phyloP scores from a whole-genome alignment of 2,329 filamentous ascomycete species.

The Fusarium avenaceum region DNA sequence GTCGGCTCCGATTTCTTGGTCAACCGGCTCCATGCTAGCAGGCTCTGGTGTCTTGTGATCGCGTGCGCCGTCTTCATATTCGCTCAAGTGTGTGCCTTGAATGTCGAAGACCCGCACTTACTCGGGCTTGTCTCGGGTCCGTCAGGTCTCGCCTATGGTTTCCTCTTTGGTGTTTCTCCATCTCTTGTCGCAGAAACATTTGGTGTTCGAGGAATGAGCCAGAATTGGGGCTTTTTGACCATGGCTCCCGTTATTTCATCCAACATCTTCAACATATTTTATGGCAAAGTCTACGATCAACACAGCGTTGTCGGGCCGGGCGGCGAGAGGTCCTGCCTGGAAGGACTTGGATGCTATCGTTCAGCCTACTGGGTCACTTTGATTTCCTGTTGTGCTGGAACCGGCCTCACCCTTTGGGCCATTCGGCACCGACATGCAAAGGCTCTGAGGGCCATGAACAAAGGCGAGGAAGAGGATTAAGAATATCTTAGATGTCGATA shows the following conservation, averaged over 20 bases:
- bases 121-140: conserved; percentile 84
- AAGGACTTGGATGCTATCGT: conserved; percentile 85
- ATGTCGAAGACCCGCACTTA: conserved; percentile 80
- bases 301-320: conserved; percentile 78
- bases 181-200: conserved; percentile 92
- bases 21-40: conserved; percentile 81
- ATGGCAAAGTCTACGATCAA: conserved; percentile 84
- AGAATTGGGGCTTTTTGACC: conserved; percentile 98
- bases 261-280: conserved; percentile 93
- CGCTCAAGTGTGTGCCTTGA: conserved; percentile 82
- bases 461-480: conserved; percentile 57
- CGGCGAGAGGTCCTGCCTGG: conserved; percentile 79
- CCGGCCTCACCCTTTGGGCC: conserved; percentile 77
- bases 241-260: conserved; percentile 88
- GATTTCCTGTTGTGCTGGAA: conserved; percentile 75
- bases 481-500: not conserved
- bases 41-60: conserved; percentile 90
- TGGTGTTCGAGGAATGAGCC: conserved; percentile 87
- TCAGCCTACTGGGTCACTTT: conserved; percentile 86
- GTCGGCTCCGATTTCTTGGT: conserved; percentile 93
- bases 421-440: conserved; percentile 70
- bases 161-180: conserved; percentile 93
- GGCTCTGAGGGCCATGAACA: conserved; percentile 56
- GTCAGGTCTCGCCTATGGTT: conserved; percentile 91
- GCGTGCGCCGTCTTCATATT: conserved; percentile 82